Base-by-base conservation (phyloP, 495 filamentous ascomycete species). In the Cenococcum geophilum region DNA sequence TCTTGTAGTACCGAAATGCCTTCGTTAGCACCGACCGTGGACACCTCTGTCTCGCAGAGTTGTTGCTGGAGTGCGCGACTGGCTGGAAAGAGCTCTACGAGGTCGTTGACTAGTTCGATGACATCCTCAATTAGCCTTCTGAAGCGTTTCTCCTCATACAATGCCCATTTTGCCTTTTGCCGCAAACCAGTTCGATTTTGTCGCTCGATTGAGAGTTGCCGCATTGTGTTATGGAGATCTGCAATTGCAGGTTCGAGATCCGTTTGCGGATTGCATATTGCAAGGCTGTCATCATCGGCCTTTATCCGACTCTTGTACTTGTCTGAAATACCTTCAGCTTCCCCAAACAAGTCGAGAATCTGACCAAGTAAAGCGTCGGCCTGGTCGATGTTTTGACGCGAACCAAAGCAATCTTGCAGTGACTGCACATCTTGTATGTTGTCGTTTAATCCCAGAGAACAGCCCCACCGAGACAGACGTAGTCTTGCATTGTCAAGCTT, bases 31-130 rank as follows among this genome's bases (percentile, higher is more conserved):
- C n/a, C n/a, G n/a, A n/a, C n/a, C n/a, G n/a, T n/a, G n/a, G n/a
- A n/a, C n/a, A n/a, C n/a, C n/a, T n/a, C n/a, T n/a, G n/a, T n/a
- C n/a, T n/a, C n/a, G n/a, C n/a, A n/a, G n/a, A n/a, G n/a, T n/a
- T n/a, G n/a, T n/a, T n/a, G n/a, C n/a, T n/a, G n/a, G 18, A 21
- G 48, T 62, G 53, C 40, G n/a, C 67, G 60, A 42, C 22, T 51
- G 8, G 65, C 68, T 16, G 65, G 70, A 55, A 72, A 73, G 8
- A 73, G 65, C 45, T 72, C 63, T 20, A 70, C 65, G 1, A 73
- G 48, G 25, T 47, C 58, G 42, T 65, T 54, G 34, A 69, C 66
- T 36, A 68, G 53, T 8, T 63, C 70, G 52, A 27, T 67, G 18
- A 72, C 59, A 42, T 73, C 70, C 48, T 71, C 68, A 40, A 72